A percentile compares a stretch with the other conserved stretches of the same genome.
Conservation (phyloP, 495 filamentous ascomycete species). For the Podospora tetraspora region DNA sequence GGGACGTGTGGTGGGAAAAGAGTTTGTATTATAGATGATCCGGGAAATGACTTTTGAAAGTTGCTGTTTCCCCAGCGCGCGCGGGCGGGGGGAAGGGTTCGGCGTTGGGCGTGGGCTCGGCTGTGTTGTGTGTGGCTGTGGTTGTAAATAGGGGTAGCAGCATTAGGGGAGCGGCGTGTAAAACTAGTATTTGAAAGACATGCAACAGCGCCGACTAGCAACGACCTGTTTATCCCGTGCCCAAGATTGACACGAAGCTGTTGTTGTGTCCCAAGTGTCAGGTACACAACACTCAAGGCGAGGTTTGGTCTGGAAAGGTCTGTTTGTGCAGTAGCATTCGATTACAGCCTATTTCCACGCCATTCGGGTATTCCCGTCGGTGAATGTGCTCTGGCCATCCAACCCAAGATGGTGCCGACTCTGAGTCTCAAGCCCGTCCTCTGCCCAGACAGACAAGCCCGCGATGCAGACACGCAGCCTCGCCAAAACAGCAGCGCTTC, state of each 20-base stretch:
- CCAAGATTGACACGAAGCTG: too few relatives aligned
- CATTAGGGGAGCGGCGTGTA: constrained; percentile 6
- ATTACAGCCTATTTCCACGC: too few relatives aligned
- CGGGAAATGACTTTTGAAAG: neutral
- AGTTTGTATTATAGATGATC: constrained; percentile 22
- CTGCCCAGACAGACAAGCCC: too few relatives aligned
- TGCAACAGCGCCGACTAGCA: neutral
- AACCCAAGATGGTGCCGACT: too few relatives aligned
- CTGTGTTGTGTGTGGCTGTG: neutral
- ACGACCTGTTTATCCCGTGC: neutral
- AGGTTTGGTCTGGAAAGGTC: too few relatives aligned
- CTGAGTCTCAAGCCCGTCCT: too few relatives aligned
- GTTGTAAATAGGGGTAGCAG: constrained; percentile 4
- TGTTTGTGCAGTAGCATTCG: too few relatives aligned
- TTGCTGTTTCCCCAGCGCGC: neutral
- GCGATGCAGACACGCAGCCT: too few relatives aligned
- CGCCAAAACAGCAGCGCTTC: neutral
- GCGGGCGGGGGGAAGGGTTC: neutral
- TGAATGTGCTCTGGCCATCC: too few relatives aligned
- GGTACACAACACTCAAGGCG: too few relatives aligned
- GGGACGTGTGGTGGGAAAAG: constrained; percentile 6
- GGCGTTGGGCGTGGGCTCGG: neutral
- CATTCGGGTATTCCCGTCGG: too few relatives aligned
- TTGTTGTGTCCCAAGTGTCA: too few relatives aligned
- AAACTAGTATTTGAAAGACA: constrained; percentile 6